phyloP scores from a whole-genome alignment of 148 eudicot species.

The Rhododendron mucronatum region DNA sequence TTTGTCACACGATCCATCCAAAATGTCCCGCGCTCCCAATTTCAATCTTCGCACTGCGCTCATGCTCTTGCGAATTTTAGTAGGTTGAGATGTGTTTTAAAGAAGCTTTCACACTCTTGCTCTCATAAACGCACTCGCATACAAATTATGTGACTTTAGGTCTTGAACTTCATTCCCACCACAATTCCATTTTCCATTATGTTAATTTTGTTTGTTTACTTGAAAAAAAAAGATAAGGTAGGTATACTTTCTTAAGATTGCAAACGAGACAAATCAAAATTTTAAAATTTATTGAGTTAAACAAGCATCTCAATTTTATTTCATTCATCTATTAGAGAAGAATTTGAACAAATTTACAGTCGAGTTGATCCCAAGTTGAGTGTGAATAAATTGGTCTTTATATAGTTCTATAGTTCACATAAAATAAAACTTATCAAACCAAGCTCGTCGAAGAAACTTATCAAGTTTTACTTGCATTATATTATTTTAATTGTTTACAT shows the following conservation, averaged over 20 bases:
- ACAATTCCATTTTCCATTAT: background rate
- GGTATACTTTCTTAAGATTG: background rate
- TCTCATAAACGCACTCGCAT: background rate
- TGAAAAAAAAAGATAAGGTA: background rate
- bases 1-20: background rate
- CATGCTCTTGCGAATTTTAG: too few species aligned
- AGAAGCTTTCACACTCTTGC: background rate
- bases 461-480: background rate
- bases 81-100: too few species aligned
- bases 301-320: background rate
- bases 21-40: too few species aligned
- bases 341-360: background rate
- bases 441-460: background rate
- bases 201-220: background rate
- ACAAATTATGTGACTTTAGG: background rate
- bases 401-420: background rate
- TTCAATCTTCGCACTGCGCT: too few species aligned
- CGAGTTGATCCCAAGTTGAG: background rate
- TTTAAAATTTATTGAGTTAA: background rate
- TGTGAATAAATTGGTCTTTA: background rate
- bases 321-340: background rate
- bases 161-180: background rate
- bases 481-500: background rate
- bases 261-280: background rate
- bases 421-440: background rate